Conservation (phyloP, 1,139 yeast species). For the Geotrichum citri-aurantii region DNA sequence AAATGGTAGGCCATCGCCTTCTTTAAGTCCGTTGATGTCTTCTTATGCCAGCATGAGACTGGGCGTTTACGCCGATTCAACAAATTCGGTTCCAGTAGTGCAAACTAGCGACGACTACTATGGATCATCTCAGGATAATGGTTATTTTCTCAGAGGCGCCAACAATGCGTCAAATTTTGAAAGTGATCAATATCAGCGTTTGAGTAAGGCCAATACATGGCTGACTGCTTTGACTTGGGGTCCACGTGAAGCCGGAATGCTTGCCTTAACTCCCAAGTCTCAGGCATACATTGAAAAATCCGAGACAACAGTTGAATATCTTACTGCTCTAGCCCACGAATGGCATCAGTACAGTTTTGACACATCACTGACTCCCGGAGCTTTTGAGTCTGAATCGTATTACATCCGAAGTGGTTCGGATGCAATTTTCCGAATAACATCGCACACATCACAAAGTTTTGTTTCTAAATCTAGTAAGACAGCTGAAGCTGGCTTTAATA, state of each 20-base stretch:
- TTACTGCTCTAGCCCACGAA: conserved; percentile 12
- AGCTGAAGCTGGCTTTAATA: not conserved
- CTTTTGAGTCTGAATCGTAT: not conserved
- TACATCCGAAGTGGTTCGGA: conserved; percentile 13
- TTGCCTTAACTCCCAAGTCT: conserved; percentile 8
- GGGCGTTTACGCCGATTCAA: conserved; percentile 12
- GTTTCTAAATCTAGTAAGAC: not conserved
- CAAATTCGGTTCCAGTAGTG: not conserved
- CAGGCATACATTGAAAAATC: conserved; percentile 6
- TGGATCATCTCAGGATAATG: not conserved
- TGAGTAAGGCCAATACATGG: conserved; percentile 9
- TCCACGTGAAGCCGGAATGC: conserved; percentile 12
- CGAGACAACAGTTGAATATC: conserved; percentile 6
- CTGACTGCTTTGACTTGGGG: conserved; percentile 15
- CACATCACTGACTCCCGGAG: not conserved
- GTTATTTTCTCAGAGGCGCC: conserved; percentile 3
- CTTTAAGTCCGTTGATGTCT: conserved; percentile 7
- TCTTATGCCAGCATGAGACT: conserved; percentile 15
- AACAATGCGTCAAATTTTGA: not conserved
- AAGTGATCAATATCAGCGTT: not conserved
- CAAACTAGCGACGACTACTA: not conserved
- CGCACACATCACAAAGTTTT: conserved; percentile 11
- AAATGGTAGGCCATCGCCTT: conserved; percentile 8
- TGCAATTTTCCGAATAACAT: conserved; percentile 13
- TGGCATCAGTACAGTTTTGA: not conserved